Evolutionary conservation across 257 asterid species (phyloP).

Genomic region (Ilex asprella): DNA sequence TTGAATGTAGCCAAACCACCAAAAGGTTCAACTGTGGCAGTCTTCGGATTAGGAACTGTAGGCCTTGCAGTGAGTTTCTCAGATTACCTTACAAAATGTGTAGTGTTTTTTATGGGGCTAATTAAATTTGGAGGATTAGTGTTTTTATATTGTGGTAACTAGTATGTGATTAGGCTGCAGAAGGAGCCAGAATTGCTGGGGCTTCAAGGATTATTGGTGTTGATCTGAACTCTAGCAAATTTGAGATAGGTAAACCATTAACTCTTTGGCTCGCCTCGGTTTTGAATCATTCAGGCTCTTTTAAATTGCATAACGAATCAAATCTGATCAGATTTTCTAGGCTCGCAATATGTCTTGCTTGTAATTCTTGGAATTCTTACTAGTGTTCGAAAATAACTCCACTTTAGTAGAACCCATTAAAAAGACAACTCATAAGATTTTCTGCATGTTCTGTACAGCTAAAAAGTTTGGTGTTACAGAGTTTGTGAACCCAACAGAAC

Average conservation of each 20-base stretch:
- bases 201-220: slow-evolving; percentile 77
- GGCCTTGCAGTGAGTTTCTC: slow-evolving; percentile 73
- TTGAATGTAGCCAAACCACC: slow-evolving; percentile 78
- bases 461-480: slow-evolving; percentile 74
- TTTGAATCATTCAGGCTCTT: too few species aligned
- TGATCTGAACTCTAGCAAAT: slow-evolving; percentile 52
- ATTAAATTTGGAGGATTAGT: not conserved
- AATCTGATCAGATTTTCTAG: too few species aligned
- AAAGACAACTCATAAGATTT: not conserved
- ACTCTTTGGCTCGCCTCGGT: not conserved
- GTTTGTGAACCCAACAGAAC: slow-evolving; percentile 73
- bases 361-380: too few species aligned
- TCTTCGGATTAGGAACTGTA: slow-evolving; percentile 82
- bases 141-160: too few species aligned
- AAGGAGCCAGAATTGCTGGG: slow-evolving; percentile 79
- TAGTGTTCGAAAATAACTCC: too few species aligned
- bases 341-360: too few species aligned
- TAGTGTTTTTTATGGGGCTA: not conserved
- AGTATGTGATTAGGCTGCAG: slow-evolving; percentile 57
- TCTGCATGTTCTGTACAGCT: slow-evolving; percentile 37
- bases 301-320: too few species aligned
- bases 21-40: slow-evolving; percentile 68
- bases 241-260: slow-evolving; percentile 21
- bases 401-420: not conserved
- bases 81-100: not conserved